Evolutionary conservation across 495 filamentous ascomycete species (phyloP).

Genomic region (Sordaria brevicollis): DNA sequence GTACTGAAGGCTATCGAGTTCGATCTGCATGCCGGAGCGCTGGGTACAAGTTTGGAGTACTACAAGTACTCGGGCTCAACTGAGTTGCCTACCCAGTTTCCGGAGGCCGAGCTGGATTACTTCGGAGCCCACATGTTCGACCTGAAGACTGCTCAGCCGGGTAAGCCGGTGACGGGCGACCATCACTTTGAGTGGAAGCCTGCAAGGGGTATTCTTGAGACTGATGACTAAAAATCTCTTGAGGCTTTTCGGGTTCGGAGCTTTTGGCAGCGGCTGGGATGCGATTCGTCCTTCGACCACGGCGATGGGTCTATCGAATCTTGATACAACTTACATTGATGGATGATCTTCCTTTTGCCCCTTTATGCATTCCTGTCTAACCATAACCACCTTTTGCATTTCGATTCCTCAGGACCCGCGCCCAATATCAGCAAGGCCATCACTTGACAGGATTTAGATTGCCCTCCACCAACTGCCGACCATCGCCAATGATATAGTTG

Average conservation of each 20-base stretch:
- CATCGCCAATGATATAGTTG: neutral
- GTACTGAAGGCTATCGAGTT: conserved; percentile 45
- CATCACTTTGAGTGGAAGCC: conserved; percentile 51
- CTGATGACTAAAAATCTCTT: neutral
- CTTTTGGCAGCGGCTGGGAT: neutral
- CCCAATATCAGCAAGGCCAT: neutral
- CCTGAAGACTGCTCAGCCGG: conserved; percentile 35
- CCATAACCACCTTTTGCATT: neutral
- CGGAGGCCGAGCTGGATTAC: conserved; percentile 67
- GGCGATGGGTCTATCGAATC: neutral
- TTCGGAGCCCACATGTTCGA: conserved; percentile 60
- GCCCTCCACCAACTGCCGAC: neutral
- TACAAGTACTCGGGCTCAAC: conserved; percentile 52
- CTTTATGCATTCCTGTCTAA: neutral
- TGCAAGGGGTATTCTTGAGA: conserved; percentile 15
- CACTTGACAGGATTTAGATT: neutral
- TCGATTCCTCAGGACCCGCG: neutral
- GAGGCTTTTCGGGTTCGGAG: neutral
- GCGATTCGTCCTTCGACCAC: neutral
- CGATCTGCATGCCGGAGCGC: conserved; percentile 55
- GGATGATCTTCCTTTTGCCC: neutral
- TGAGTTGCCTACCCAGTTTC: conserved; percentile 55
- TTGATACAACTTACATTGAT: neutral
- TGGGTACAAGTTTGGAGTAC: conserved; percentile 59
- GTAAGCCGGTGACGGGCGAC: conserved; percentile 38